Evolutionary conservation across 495 filamentous ascomycete species (phyloP).

Genomic region (Thermothielavioides terrestris): DNA sequence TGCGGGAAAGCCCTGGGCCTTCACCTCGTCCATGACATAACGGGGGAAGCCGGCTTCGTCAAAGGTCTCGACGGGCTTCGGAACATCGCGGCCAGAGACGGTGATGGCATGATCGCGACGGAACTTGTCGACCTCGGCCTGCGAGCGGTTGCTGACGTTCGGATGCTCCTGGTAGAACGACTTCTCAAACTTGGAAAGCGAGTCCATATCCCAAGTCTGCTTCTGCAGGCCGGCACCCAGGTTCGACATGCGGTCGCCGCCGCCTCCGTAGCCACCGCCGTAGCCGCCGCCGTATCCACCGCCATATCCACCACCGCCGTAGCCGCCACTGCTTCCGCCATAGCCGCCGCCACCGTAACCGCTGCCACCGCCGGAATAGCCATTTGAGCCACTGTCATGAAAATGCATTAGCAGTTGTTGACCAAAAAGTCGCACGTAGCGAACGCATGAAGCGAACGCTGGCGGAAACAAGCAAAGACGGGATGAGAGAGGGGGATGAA

Average conservation of each 20-base stretch:
- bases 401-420: conserved; percentile 19
- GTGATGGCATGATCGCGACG: conserved; percentile 72
- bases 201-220: conserved; percentile 73
- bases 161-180: conserved; percentile 96
- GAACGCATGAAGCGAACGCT: conserved; percentile 16
- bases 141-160: conserved; percentile 62
- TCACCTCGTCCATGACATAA: conserved; percentile 97
- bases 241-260: conserved; percentile 88
- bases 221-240: conserved; percentile 78
- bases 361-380: conserved; percentile 19
- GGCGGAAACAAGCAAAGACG: conserved; percentile 7
- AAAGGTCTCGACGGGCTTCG: conserved; percentile 89
- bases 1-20: conserved; percentile 86
- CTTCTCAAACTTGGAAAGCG: conserved; percentile 95
- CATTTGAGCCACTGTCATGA: conserved; percentile 22
- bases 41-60: conserved; percentile 95
- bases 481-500: neutral
- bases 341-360: conserved; percentile 23
- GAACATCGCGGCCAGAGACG: conserved; percentile 66
- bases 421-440: no score
- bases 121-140: conserved; percentile 77
- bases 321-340: conserved; percentile 27
- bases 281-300: conserved; percentile 45
- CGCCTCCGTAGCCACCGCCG: conserved; percentile 49
- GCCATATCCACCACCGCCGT: conserved; percentile 42